A percentile compares a stretch with the other conserved stretches of the same genome.
These are phyloP conservation scores for Irpex rosettiformis DNA, from an alignment of 1,284 basidiomycete genomes.

Conservation along the genomic window DNA sequence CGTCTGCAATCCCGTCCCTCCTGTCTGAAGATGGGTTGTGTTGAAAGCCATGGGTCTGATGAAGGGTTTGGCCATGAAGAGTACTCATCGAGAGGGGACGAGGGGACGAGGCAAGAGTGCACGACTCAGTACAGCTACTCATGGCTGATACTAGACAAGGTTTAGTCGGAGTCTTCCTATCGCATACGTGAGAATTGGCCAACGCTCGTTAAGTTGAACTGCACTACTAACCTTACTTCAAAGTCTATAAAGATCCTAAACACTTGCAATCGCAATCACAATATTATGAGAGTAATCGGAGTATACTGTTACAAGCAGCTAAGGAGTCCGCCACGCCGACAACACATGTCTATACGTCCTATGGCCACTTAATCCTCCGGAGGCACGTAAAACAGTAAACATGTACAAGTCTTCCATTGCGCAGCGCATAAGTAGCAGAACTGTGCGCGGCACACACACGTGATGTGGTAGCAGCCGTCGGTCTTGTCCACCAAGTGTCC, in stretches of 20 bases:
- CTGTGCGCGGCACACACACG: slow-evolving; percentile 32
- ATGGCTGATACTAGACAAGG: background rate
- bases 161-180: background rate
- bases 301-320: no score
- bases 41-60: background rate
- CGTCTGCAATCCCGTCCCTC: slow-evolving; percentile 7
- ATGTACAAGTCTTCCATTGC: slow-evolving; percentile 49
- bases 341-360: no score
- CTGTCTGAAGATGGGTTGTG: background rate
- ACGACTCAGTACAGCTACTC: background rate
- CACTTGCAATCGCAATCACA: no score
- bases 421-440: slow-evolving; percentile 47
- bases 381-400: slow-evolving; percentile 46
- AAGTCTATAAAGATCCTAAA: no score
- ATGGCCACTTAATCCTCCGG: slow-evolving; percentile 34
- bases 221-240: background rate
- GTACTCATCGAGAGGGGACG: background rate
- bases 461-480: slow-evolving; percentile 39
- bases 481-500: slow-evolving; percentile 33
- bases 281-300: background rate
- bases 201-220: background rate
- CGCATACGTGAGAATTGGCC: background rate
- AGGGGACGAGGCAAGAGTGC: background rate
- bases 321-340: no score
- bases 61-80: background rate